These are phyloP conservation scores for Pseudogymnoascus sp. DNA, from an alignment of 2,329 filamentous ascomycete species.

Conservation along the genomic window DNA sequence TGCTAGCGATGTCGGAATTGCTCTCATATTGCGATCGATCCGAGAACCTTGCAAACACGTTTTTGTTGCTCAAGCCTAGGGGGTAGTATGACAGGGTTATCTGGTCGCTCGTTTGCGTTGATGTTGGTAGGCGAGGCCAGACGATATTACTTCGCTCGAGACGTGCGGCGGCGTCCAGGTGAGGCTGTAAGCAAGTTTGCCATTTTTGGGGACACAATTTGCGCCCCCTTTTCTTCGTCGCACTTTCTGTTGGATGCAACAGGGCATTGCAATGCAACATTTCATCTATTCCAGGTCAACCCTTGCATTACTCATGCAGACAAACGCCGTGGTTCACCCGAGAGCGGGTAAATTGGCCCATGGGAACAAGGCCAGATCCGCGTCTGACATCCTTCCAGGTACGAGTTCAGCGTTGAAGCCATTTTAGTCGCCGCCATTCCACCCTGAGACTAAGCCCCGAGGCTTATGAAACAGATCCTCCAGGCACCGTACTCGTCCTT, in stretches of 20 bases:
- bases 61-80: background rate
- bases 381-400: background rate
- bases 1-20: background rate
- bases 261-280: background rate
- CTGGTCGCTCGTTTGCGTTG: background rate
- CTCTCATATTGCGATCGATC: background rate
- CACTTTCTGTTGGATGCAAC: background rate
- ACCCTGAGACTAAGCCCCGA: background rate
- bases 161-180: background rate
- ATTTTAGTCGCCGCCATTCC: background rate
- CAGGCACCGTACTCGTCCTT: background rate
- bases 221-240: background rate
- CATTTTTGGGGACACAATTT: background rate
- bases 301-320: background rate
- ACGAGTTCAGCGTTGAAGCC: background rate
- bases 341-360: background rate
- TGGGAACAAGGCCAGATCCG: background rate
- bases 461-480: background rate
- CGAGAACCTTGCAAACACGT: slow-evolving; percentile 1
- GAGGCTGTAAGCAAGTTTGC: background rate
- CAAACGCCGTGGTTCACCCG: background rate
- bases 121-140: background rate
- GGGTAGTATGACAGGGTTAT: background rate
- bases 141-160: background rate
- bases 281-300: background rate